phyloP scores from a whole-genome alignment of 192 early-diverging fungal species.

The Coemansia sp. region DNA sequence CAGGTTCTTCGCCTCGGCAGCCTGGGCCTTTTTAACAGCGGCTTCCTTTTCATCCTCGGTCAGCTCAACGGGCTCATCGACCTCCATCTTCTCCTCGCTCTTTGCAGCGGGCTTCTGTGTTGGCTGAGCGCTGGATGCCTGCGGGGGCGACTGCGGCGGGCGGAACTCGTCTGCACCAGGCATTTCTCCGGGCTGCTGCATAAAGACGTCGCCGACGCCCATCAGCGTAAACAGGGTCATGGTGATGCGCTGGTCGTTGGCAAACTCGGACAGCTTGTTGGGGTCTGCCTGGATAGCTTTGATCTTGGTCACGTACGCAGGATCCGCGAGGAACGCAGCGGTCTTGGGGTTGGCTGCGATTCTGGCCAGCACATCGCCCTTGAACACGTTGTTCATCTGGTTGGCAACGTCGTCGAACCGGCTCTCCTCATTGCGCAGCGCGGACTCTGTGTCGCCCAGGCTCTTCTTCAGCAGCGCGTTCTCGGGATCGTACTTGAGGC shows the following conservation, averaged over 20 bases:
- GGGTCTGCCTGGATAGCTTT: constrained; percentile 75
- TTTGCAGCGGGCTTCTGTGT: constrained; percentile 10
- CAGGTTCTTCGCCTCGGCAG: constrained; percentile 74
- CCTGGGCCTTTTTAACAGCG: constrained; percentile 68
- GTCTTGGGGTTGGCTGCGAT: constrained; percentile 83
- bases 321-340: constrained; percentile 68
- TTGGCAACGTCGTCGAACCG: constrained; percentile 33
- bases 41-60: constrained; percentile 61
- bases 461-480: constrained; percentile 77
- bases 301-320: constrained; percentile 74
- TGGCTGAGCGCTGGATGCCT: constrained; percentile 17
- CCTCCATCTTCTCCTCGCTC: constrained; percentile 34
- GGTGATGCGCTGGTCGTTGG: constrained; percentile 85
- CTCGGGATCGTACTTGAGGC: constrained; percentile 76
- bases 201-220: constrained; percentile 62
- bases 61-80: constrained; percentile 32
- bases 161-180: constrained; percentile 2
- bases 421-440: constrained; percentile 38
- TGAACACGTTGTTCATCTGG: constrained; percentile 56
- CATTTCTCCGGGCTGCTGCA: constrained; percentile 35
- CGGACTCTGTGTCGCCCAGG: constrained; percentile 71
- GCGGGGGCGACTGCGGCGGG: constrained; percentile 8
- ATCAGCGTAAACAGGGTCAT: constrained; percentile 71
- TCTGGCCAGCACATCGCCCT: constrained; percentile 73
- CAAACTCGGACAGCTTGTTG: constrained; percentile 63